phyloP scores from a whole-genome alignment of 352 stramenopile species.

The Aphanomyces invadans region DNA sequence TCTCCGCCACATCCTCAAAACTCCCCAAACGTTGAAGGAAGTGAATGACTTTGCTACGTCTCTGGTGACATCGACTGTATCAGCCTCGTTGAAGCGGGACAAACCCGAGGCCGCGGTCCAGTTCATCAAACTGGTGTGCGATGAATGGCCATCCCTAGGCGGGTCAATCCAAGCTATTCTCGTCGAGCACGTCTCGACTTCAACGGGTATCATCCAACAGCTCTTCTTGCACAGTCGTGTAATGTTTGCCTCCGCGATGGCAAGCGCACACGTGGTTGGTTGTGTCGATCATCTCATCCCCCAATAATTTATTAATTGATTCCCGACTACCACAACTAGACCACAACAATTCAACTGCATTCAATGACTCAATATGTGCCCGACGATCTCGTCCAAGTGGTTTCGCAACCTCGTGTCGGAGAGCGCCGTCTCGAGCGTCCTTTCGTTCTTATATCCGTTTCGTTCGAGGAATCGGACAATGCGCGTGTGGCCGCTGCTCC shows the following conservation, averaged over 20 bases:
- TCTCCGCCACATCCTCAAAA: background rate
- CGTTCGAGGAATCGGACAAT: constrained; percentile 36
- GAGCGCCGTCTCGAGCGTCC: constrained; percentile 5
- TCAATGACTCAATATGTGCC: constrained; percentile 13
- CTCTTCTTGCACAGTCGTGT: too few species aligned
- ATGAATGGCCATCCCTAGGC: background rate
- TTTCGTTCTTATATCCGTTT: background rate
- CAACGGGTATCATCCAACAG: too few species aligned
- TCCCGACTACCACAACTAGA: too few species aligned
- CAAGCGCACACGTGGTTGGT: too few species aligned
- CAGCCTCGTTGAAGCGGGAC: background rate
- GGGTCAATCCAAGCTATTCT: background rate
- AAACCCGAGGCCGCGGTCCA: background rate
- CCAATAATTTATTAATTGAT: background rate
- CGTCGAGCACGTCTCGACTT: background rate
- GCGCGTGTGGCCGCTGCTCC: constrained; percentile 30
- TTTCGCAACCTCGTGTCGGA: background rate
- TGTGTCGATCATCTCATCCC: too few species aligned
- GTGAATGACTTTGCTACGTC: background rate
- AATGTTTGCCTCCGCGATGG: constrained; percentile 2
- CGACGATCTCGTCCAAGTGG: constrained; percentile 9
- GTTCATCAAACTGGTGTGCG: background rate
- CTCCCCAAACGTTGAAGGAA: background rate
- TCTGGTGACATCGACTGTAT: background rate
- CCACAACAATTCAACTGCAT: background rate